Conservation (phyloP, 805 yeast genomes). For the Pichia rugopelliculosa region DNA sequence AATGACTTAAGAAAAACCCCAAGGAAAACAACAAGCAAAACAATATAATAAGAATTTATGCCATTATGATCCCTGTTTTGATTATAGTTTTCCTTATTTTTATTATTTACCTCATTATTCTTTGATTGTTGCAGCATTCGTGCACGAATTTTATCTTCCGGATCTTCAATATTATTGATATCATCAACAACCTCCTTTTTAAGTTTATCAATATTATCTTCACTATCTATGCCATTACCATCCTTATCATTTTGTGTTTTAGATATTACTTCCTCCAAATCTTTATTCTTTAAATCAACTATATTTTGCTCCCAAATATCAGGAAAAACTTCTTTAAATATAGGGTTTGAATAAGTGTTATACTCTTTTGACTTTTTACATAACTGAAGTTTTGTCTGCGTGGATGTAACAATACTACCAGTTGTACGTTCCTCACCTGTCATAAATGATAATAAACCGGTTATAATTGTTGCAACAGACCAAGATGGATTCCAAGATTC, state of each 20-base stretch:
- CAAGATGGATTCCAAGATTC: conserved; percentile 96
- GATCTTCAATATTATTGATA: conserved; percentile 42
- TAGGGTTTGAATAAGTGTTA: conserved; percentile 47
- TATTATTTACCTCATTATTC: not conserved
- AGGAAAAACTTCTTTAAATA: conserved; percentile 59
- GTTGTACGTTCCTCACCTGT: conserved; percentile 80
- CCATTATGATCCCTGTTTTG: not conserved
- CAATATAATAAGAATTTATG: not conserved
- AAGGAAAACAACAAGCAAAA: not conserved
- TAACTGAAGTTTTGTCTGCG: conserved; percentile 42
- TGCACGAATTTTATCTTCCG: conserved; percentile 64
- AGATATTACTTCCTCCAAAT: conserved; percentile 7
- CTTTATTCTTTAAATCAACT: conserved; percentile 22
- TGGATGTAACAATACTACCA: conserved; percentile 68
- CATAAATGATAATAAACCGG: conserved; percentile 87
- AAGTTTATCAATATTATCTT: conserved; percentile 15
- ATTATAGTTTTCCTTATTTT: not conserved
- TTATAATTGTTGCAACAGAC: conserved; percentile 84
- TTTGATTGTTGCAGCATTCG: conserved; percentile 10
- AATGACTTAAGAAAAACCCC: not conserved
- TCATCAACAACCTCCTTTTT: conserved; percentile 17
- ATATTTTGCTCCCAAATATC: conserved; percentile 48
- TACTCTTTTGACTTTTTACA: conserved; percentile 58
- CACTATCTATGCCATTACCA: conserved; percentile 1
- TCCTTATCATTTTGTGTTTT: not conserved